phyloP scores from a whole-genome alignment of 768 basidiomycete species.

The Dendrothele bispora region DNA sequence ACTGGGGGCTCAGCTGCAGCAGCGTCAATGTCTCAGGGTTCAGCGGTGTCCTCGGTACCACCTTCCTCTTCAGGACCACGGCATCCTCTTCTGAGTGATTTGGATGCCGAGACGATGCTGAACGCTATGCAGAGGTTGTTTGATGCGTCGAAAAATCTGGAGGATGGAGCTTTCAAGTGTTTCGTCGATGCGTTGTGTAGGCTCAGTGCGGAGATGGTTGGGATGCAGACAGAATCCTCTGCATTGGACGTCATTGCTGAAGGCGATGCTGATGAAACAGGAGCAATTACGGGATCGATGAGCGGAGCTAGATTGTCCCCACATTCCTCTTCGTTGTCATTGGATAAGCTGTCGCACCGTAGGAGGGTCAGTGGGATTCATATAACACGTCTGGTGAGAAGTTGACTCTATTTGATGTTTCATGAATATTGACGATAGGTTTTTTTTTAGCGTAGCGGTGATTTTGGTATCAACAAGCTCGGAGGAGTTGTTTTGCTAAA shows the following conservation, averaged over 20 bases:
- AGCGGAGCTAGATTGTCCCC: conserved; percentile 29
- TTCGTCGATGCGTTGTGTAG: conserved; percentile 80
- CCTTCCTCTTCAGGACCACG: no score
- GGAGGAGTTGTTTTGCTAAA: conserved; percentile 81
- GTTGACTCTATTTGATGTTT: background rate
- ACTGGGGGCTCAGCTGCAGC: background rate
- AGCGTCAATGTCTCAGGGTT: conserved; percentile 13
- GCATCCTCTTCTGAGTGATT: conserved; percentile 68
- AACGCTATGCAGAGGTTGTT: conserved; percentile 80
- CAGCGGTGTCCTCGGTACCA: conserved; percentile 20
- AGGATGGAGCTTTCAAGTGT: conserved; percentile 77
- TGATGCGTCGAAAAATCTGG: conserved; percentile 80
- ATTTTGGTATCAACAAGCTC: conserved; percentile 90
- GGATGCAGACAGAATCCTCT: conserved; percentile 66
- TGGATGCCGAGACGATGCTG: conserved; percentile 76
- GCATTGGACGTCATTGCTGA: conserved; percentile 32
- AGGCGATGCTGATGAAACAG: conserved; percentile 25
- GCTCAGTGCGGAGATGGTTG: conserved; percentile 90
- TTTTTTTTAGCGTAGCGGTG: conserved; percentile 70
- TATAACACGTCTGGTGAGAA: conserved; percentile 70
- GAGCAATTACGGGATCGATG: no score
- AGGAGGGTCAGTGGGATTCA: conserved; percentile 88
- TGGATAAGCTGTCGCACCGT: conserved; percentile 48
- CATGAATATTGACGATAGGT: background rate
- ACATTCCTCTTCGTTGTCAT: conserved; percentile 38